phyloP scores from a whole-genome alignment of 306 rosid species.

The Rosa lucieae region DNA sequence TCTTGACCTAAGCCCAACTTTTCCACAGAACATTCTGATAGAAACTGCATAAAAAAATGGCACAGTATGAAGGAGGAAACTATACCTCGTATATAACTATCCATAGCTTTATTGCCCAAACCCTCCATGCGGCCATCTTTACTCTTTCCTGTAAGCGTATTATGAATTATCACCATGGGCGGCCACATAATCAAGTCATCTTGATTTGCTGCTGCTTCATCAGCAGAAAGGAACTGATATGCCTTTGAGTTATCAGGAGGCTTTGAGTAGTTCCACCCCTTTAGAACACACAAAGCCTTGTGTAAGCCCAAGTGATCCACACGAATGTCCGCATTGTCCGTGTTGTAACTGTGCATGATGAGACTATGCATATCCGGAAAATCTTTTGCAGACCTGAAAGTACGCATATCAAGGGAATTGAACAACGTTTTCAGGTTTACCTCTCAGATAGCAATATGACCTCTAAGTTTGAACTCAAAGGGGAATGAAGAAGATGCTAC shows the following conservation, averaged over 20 bases:
- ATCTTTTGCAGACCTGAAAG: conserved; percentile 95
- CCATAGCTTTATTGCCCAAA: conserved; percentile 98
- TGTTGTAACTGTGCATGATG: conserved; percentile 87
- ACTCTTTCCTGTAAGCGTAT: conserved; percentile 81
- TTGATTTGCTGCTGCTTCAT: conserved; percentile 88
- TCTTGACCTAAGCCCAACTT: conserved; percentile 23
- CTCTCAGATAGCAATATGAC: conserved; percentile 33
- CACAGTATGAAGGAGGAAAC: conserved; percentile 38
- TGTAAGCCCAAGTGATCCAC: conserved; percentile 97
- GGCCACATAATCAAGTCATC: conserved; percentile 99
- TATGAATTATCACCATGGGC: conserved; percentile 93
- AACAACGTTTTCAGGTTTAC: conserved; percentile 55
- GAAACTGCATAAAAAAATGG: conserved; percentile 31
- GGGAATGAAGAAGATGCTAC: conserved; percentile 36
- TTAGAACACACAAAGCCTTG: conserved; percentile 90
- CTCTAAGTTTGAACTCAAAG: conserved; percentile 39
- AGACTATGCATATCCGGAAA: conserved; percentile 92
- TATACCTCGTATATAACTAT: conserved; percentile 89
- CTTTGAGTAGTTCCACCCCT: conserved; percentile 92
- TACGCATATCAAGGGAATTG: conserved; percentile 64
- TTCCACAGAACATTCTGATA: conserved; percentile 27
- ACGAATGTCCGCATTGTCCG: conserved; percentile 61
- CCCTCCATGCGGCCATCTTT: conserved; percentile 99
- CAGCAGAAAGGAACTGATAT: conserved; percentile 78
- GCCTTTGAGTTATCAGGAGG: conserved; percentile 90